Percentiles rank a stretch among this genome's conserved stretches.
Conservation (phyloP, 352 stramenopile genomes). For the Globisporangium nunn region DNA sequence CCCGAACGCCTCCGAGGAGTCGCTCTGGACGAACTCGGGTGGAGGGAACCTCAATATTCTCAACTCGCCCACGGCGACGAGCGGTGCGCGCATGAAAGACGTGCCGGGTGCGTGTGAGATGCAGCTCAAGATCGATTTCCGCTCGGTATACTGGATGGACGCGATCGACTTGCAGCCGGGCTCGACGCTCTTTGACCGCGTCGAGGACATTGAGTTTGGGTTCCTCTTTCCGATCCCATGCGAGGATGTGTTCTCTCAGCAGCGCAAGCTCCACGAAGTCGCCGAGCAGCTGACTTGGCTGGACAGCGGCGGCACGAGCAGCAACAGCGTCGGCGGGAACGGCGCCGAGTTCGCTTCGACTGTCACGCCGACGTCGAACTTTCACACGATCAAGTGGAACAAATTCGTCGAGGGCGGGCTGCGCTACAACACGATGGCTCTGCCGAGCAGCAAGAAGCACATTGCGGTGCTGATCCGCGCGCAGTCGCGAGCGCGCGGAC, state of each 20-base stretch:
- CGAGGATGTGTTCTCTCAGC: slow-evolving; percentile 72
- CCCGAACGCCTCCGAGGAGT: slow-evolving; percentile 7
- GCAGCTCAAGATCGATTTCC: slow-evolving; percentile 57
- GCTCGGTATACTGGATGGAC: slow-evolving; percentile 66
- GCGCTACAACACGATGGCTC: slow-evolving; percentile 52
- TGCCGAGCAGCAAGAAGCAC: slow-evolving; percentile 46
- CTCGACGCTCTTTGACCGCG: slow-evolving; percentile 45
- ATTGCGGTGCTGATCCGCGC: slow-evolving; percentile 47
- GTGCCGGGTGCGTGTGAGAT: slow-evolving; percentile 52
- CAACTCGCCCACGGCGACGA: slow-evolving; percentile 12
- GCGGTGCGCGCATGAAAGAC: slow-evolving; percentile 54
- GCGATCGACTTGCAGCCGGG: slow-evolving; percentile 27
- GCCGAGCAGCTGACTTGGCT: slow-evolving; percentile 67
- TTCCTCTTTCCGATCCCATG: slow-evolving; percentile 75
- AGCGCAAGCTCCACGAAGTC: slow-evolving; percentile 75
- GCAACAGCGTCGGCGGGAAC: slow-evolving; percentile 2
- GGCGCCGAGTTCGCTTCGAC: slow-evolving; percentile 32
- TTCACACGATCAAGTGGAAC: slow-evolving; percentile 64
- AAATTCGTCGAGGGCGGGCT: slow-evolving; percentile 61
- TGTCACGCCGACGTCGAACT: slow-evolving; percentile 59
- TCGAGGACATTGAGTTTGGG: slow-evolving; percentile 61
- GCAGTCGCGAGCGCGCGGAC: slow-evolving; percentile 20
- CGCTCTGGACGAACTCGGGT: slow-evolving; percentile 35
- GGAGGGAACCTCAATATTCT: slow-evolving; percentile 39
- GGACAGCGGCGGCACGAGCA: slow-evolving; percentile 7